Conservation (phyloP, 23 red algal species). For the Agarophyton chilense region DNA sequence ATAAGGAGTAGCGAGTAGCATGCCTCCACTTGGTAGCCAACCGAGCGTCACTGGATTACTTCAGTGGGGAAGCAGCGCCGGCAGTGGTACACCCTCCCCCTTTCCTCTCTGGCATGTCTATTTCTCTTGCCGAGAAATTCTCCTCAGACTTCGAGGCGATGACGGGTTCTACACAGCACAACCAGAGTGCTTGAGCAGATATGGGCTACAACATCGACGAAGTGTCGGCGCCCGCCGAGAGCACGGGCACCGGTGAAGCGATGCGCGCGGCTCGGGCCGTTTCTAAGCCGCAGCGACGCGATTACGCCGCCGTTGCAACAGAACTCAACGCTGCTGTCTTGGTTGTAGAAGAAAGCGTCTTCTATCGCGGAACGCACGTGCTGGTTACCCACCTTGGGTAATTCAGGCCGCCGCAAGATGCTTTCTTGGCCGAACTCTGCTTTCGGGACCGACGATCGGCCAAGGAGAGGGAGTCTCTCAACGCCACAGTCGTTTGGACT, state of each 20-base stretch:
- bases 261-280: neutral
- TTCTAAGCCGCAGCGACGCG: neutral
- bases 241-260: neutral
- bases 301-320: neutral
- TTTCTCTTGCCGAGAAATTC: neutral
- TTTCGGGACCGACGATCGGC: neutral
- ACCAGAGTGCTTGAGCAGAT: too few relatives aligned
- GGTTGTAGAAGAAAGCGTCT: conserved; percentile 4
- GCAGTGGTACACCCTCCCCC: too few relatives aligned
- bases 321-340: neutral
- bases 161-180: neutral
- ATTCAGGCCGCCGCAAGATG: neutral
- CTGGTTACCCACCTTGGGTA: neutral
- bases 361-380: neutral
- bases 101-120: too few relatives aligned
- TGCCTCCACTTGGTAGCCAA: too few relatives aligned
- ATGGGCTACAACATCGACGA: neutral
- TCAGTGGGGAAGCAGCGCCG: too few relatives aligned
- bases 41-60: too few relatives aligned
- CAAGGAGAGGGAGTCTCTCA: conserved; percentile 11
- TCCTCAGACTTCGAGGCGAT: neutral
- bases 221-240: neutral
- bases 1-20: too few relatives aligned
- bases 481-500: neutral
- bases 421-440: neutral